Base-by-base conservation (phyloP, 371 early-diverging fungal genomes). In the Catenaria anguillulae region DNA sequence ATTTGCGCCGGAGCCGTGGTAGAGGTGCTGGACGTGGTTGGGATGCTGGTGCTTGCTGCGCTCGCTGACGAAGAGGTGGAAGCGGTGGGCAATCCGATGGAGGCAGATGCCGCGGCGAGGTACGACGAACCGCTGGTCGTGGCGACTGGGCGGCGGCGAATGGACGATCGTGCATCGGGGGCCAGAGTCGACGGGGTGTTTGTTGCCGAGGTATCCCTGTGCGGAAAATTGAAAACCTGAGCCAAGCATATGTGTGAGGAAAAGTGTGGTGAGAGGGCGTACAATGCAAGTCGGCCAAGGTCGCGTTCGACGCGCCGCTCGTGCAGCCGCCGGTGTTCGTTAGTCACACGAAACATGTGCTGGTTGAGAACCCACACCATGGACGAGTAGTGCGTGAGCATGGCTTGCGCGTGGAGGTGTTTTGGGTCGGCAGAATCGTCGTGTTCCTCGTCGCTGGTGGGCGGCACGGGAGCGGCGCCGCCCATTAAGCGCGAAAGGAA, bases 361-460 rank as follows among this genome's bases (percentile, higher is more conserved):
- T 29, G 55, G 26, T 56, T 45, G 35, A 61, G 40, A 8, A 31
- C 19, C 54, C 54, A 56, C 6, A 21, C 5, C 24, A 61, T 61
- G 13, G 61, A 43, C 43, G 24, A 24, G 58, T 61, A 61, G 31
- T 61, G 61, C 35, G 55, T 56, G 26, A 52, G 56, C 54, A 61
- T 21, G 2, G 19, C n/a, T 23, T 34, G 23, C 37, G 17, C 23
- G 37, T 56, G 56, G 8, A 23, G 6, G 21, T 23, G 10, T 10
- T 10, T 17, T 10, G 60, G 10, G 26, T 19, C 31, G n/a, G 21
- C 17, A 8, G 13, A 12, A 10, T 61, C 54, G 37, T 42, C 15
- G 36, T 40, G 40, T 17, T 10, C 17, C 40, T 40, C 10, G 40
- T 55, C 55, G 55, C 10, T 15, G 10, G 34, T 31, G 34, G 10